These are phyloP conservation scores for Apiospora marii DNA, from an alignment of 2,329 filamentous ascomycete genomes.

Conservation along the genomic window DNA sequence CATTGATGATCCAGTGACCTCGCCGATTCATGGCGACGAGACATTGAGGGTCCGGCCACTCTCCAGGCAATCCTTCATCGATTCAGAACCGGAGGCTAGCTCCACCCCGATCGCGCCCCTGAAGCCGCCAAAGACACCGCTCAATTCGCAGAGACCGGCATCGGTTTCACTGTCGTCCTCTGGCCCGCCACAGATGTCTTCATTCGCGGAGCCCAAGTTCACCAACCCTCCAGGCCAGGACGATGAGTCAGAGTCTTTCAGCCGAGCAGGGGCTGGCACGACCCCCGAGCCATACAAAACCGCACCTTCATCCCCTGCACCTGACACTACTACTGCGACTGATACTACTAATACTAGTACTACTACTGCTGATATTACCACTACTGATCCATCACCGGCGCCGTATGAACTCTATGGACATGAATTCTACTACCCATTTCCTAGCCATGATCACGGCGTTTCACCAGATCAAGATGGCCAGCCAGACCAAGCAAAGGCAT, in stretches of 20 bases:
- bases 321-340: neutral
- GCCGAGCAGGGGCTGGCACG: neutral
- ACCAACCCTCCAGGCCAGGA: neutral
- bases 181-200: neutral
- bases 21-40: neutral
- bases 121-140: constrained; percentile 24
- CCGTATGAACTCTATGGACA: neutral
- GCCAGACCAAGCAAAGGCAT: neutral
- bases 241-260: neutral
- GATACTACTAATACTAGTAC: neutral
- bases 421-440: constrained; percentile 1
- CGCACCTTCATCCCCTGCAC: neutral
- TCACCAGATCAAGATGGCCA: neutral
- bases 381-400: neutral
- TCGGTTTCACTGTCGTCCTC: neutral
- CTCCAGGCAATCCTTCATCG: neutral
- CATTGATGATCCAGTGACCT: neutral
- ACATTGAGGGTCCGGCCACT: neutral
- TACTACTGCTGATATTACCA: too few relatives aligned
- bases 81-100: neutral
- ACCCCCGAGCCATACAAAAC: neutral
- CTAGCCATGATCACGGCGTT: neutral
- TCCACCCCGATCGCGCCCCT: constrained; percentile 3
- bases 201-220: neutral
- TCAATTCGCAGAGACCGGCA: neutral